These are phyloP conservation scores for Priceomyces carsonii DNA, from an alignment of 805 yeast species.

Conservation along the genomic window DNA sequence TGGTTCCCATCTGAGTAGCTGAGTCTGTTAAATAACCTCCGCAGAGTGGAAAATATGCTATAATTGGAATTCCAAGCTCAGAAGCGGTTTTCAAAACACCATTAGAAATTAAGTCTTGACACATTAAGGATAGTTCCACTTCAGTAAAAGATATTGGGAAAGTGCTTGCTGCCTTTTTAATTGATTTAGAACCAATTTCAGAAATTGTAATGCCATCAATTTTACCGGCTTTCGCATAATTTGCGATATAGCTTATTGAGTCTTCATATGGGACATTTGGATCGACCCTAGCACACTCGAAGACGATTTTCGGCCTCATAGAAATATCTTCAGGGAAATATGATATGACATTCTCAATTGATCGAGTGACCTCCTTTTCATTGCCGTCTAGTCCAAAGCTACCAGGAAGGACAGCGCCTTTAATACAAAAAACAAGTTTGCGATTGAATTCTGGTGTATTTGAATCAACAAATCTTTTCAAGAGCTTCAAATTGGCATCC, in stretches of 20 bases:
- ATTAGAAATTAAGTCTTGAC: conserved; percentile 59
- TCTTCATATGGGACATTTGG: conserved; percentile 57
- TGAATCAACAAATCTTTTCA: conserved; percentile 54
- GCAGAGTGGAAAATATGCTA: conserved; percentile 84
- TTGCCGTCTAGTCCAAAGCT: conserved; percentile 47
- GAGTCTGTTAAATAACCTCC: conserved; percentile 75
- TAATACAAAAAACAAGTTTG: conserved; percentile 59
- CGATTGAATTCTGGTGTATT: conserved; percentile 55
- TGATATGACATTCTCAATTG: conserved; percentile 46
- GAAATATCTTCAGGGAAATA: conserved; percentile 33
- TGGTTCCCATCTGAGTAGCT: conserved; percentile 39
- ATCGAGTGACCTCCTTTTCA: conserved; percentile 43
- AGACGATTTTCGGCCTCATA: conserved; percentile 44
- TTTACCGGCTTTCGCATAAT: conserved; percentile 60
- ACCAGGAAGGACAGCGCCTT: conserved; percentile 56
- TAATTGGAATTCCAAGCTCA: conserved; percentile 60
- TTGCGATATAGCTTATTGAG: conserved; percentile 55
- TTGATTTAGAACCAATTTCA: conserved; percentile 66
- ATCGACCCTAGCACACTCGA: conserved; percentile 75
- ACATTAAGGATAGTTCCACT: conserved; percentile 73
- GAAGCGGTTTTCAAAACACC: conserved; percentile 65
- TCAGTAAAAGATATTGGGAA: conserved; percentile 70
- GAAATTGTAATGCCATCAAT: conserved; percentile 73
- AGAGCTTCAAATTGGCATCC: conserved; percentile 52
- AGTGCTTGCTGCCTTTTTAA: conserved; percentile 56